Evolutionary conservation across 1,284 basidiomycete species (phyloP), one percentile per base, ranked within the genome.

Genomic region (Tilletia walkeri): DNA sequence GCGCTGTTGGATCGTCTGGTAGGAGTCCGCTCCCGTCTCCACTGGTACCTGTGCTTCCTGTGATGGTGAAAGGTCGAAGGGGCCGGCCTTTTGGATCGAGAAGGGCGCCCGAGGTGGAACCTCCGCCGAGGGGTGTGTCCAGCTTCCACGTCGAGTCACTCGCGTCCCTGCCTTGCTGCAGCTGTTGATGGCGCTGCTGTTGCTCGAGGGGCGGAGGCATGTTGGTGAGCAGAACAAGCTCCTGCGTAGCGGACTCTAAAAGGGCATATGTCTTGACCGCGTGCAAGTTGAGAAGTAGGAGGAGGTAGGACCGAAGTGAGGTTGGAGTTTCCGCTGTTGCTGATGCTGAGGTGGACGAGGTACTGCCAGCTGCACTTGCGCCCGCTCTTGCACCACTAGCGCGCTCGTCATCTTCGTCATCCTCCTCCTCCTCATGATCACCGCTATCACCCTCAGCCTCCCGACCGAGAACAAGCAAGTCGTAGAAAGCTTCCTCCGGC

Each of bases 1-100:
- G 73, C 36, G 84, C 85, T n/a, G 82, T 80, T 3, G 84, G 84
- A 89, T 68, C 94, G 85, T 88, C 73, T 95, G 95, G 66, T 1
- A 18, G 47, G 12, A 18, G 47, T 6, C 18, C n/a, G 18, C 10
- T n/a, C 5, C 24, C 65, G 30, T 14, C 66, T 12, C 47, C n/a
- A 5, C 47, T 6, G 6, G 94, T 0, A 30, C 69, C 68, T 2
- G 20, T 63, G 18, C 54, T 16, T 9, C 47, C 38, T 14, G 76
- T 77, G 67, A 83, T 82, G 14, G 75, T 77, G 67, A 83, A 83
- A 0, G 82, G 82, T 1, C 81, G 76, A 10, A 82, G 69, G 1
- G 80, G 79, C 72, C 79, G 79, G 9, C 82, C 81, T 2, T 69
- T 49, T 4, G 74, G 71, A 20, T 73, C 72, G 47, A 83, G 70